phyloP scores from a whole-genome alignment of 768 basidiomycete species.

The Lactifluus hygrophoroides region DNA sequence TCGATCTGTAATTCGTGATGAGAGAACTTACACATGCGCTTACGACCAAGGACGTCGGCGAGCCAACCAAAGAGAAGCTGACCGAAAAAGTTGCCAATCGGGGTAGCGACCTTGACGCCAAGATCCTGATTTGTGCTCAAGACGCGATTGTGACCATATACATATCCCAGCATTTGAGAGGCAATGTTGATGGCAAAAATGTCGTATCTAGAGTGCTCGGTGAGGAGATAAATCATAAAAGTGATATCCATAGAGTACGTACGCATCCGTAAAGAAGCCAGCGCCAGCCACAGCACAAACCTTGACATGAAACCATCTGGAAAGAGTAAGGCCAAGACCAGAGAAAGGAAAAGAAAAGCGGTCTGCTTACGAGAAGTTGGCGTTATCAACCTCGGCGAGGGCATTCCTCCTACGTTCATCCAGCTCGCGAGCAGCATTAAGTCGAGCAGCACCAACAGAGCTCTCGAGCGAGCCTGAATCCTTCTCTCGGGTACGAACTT shows the following conservation, averaged over 20 bases:
- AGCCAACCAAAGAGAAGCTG: slow-evolving; percentile 40
- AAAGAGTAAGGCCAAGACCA: background rate
- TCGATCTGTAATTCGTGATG: background rate
- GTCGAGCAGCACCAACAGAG: background rate
- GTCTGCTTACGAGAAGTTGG: slow-evolving; percentile 61
- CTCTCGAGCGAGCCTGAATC: background rate
- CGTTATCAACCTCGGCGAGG: slow-evolving; percentile 80
- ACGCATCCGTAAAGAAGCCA: slow-evolving; percentile 89
- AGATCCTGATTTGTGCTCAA: slow-evolving; percentile 39
- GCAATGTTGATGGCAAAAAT: slow-evolving; percentile 89
- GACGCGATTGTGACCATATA: slow-evolving; percentile 43
- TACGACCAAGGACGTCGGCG: slow-evolving; percentile 36
- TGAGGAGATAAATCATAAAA: background rate
- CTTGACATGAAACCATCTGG: slow-evolving; percentile 45
- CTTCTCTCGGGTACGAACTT: slow-evolving; percentile 3
- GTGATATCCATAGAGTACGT: slow-evolving; percentile 19
- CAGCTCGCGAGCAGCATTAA: slow-evolving; percentile 26
- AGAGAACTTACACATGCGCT: slow-evolving; percentile 52
- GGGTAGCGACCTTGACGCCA: slow-evolving; percentile 37
- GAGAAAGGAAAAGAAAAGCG: background rate
- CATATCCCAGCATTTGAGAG: slow-evolving; percentile 73
- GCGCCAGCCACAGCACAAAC: slow-evolving; percentile 49
- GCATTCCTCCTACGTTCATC: slow-evolving; percentile 73
- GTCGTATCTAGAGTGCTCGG: slow-evolving; percentile 44
- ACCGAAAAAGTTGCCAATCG: slow-evolving; percentile 34